These are phyloP conservation scores for Paradendryphiella salina DNA, from an alignment of 2,329 filamentous ascomycete genomes.

Conservation along the genomic window DNA sequence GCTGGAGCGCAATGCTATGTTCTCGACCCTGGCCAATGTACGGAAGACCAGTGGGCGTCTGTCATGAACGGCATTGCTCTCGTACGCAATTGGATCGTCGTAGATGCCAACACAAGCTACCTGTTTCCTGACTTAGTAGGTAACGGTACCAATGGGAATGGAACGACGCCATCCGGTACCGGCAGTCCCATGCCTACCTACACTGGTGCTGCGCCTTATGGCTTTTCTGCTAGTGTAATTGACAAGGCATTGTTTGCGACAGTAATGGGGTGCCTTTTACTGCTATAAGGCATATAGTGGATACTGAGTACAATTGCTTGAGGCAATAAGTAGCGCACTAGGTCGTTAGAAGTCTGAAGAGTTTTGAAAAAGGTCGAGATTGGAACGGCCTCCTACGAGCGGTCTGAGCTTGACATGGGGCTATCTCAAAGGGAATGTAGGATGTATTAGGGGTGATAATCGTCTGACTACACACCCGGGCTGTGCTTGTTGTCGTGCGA, in stretches of 20 bases:
- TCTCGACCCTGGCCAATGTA: constrained; percentile 36
- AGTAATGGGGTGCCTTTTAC: constrained; percentile 13
- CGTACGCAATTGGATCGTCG: constrained; percentile 42
- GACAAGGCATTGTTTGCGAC: constrained; percentile 13
- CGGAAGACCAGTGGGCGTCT: constrained; percentile 36
- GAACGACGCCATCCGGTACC: neutral
- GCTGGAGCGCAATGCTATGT: constrained; percentile 46
- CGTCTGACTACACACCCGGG: too few species aligned
- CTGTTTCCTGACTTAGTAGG: constrained; percentile 34
- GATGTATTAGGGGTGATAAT: too few species aligned
- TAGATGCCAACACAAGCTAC: constrained; percentile 38
- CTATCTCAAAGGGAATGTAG: too few species aligned
- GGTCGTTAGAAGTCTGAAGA: too few species aligned
- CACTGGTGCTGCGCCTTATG: constrained; percentile 15
- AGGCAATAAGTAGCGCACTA: too few species aligned
- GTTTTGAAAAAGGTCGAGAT: too few species aligned
- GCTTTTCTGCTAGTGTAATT: constrained; percentile 4
- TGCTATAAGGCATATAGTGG: constrained; percentile 17
- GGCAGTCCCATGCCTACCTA: neutral
- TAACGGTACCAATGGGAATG: constrained; percentile 21
- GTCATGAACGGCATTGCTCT: constrained; percentile 40
- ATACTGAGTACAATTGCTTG: too few species aligned
- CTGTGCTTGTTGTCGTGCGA: too few species aligned
- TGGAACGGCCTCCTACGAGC: too few species aligned
- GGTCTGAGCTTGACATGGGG: too few species aligned